These are phyloP conservation scores for Fomitopsis serialis DNA, from an alignment of 768 basidiomycete species.

Conservation along the genomic window DNA sequence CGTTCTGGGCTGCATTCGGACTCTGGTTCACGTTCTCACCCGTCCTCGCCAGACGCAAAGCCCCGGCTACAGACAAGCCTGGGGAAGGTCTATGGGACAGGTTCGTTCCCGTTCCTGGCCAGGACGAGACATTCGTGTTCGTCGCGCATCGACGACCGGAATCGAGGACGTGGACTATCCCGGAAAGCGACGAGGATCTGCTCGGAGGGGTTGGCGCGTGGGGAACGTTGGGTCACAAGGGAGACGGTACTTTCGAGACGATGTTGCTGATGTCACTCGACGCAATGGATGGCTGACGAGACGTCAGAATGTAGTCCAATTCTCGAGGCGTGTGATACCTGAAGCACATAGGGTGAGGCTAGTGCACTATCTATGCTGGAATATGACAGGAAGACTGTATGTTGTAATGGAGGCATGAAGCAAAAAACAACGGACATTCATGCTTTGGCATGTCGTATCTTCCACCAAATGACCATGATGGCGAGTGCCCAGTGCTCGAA, in stretches of 20 bases:
- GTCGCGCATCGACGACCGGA: slow-evolving; percentile 50
- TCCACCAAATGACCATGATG: slow-evolving; percentile 49
- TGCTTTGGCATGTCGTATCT: slow-evolving; percentile 9
- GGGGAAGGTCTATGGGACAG: slow-evolving; percentile 11
- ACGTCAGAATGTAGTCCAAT: too few relatives aligned
- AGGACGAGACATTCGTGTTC: slow-evolving; percentile 49
- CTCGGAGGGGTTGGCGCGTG: slow-evolving; percentile 51
- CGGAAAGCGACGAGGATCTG: slow-evolving; percentile 47
- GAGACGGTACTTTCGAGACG: slow-evolving; percentile 70
- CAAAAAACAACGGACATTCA: background rate
- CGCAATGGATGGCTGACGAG: background rate
- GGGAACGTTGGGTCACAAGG: slow-evolving; percentile 38
- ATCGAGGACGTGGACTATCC: slow-evolving; percentile 53
- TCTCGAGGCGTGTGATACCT: too few relatives aligned
- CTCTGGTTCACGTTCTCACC: slow-evolving; percentile 68
- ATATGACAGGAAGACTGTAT: background rate
- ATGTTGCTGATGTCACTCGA: slow-evolving; percentile 30
- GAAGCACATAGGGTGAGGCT: background rate
- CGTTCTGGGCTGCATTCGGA: slow-evolving; percentile 80
- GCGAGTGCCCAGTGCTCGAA: slow-evolving; percentile 85
- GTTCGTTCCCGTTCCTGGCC: slow-evolving; percentile 20
- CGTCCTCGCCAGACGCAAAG: slow-evolving; percentile 26
- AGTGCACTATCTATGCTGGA: too few relatives aligned
- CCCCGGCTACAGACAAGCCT: background rate
- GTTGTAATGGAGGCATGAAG: background rate